Conservation (phyloP, 1,284 basidiomycete species). For the Papiliotrema laurentii region DNA sequence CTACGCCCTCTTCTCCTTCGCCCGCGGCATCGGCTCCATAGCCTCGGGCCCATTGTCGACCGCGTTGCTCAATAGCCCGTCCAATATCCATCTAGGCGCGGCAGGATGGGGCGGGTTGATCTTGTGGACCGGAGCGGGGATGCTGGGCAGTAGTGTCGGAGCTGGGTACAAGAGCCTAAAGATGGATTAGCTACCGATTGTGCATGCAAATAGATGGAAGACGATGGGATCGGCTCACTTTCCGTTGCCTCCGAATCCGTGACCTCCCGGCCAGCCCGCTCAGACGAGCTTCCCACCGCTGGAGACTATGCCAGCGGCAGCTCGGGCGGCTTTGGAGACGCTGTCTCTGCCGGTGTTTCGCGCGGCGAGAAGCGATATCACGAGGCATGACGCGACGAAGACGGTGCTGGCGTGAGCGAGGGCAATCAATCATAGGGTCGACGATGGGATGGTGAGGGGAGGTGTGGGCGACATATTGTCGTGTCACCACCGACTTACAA, state of each 20-base stretch:
- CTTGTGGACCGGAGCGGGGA: conserved; percentile 25
- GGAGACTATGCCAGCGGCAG: conserved; percentile 25
- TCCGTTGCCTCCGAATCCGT: background rate
- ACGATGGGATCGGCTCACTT: background rate
- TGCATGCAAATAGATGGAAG: background rate
- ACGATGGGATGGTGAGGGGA: background rate
- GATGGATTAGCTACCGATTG: conserved; percentile 12
- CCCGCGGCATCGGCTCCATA: conserved; percentile 27
- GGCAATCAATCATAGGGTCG: background rate
- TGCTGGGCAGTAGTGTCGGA: conserved; percentile 22
- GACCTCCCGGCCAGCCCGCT: background rate
- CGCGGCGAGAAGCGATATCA: conserved; percentile 44
- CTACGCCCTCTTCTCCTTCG: conserved; percentile 27
- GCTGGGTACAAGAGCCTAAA: conserved; percentile 28
- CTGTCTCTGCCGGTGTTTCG: conserved; percentile 35
- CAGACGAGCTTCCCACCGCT: conserved; percentile 32
- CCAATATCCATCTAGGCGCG: conserved; percentile 10
- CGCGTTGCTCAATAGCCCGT: conserved; percentile 14
- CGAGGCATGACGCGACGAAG: conserved; percentile 45
- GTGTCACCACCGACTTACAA: conserved; percentile 31
- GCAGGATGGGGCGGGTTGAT: conserved; percentile 27
- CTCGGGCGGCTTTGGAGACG: conserved; percentile 27
- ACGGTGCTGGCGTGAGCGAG: conserved; percentile 31
- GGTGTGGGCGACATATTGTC: background rate
- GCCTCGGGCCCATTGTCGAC: conserved; percentile 31